Evolutionary conservation across 148 eudicot species (phyloP), one percentile per base, ranked within the genome.

Genomic region (Hydrangea macrophylla): DNA sequence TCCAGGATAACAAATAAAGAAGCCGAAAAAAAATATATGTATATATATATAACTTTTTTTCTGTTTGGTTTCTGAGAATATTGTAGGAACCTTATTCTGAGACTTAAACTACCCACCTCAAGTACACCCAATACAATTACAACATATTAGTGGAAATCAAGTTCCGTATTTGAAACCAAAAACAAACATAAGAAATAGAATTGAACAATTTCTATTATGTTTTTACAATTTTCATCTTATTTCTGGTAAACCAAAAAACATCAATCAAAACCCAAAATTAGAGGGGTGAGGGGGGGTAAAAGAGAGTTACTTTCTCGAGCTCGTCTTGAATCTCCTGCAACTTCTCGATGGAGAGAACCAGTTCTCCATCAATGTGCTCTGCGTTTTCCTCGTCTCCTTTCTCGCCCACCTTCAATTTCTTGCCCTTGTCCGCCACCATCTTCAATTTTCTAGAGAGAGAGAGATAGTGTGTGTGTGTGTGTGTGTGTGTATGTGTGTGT

Each of bases 291-390:
- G 28, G 15, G 60, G 66, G 35, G 39, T 44, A 28, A 61, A 26
- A 22, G 36, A 11, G 3, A 3, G 27, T 58, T 79, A 91, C 99
- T 80, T 95, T 95, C 57, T 91, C 99, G 35, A 95, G 93, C 65
- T 95, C 96, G 62, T 95, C 99, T 70, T 95, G 99, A 51, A 89
- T 76, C 73, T 87, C 97, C 67, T 91, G 99, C 63, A 95, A 83
- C 78, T 87, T 95, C 61, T 91, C 96, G 36, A 95, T 80, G 39
- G 91, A 85, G 17, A 81, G 68, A 12, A 87, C 81, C 23, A 94
- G 91, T 20, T 86, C 87, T 15, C 72, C 77, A 58, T 90, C 96
- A 71, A 87, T 75, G 57, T 72, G 78, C 62, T 80, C 83, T 51
- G 74, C 72, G 63, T 84, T 79, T 57, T 82, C 87, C 18, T 86